Percentiles rank a stretch among this genome's conserved stretches.
These are phyloP conservation scores for Rubus idaeus DNA, from an alignment of 306 rosid genomes.

Conservation along the genomic window DNA sequence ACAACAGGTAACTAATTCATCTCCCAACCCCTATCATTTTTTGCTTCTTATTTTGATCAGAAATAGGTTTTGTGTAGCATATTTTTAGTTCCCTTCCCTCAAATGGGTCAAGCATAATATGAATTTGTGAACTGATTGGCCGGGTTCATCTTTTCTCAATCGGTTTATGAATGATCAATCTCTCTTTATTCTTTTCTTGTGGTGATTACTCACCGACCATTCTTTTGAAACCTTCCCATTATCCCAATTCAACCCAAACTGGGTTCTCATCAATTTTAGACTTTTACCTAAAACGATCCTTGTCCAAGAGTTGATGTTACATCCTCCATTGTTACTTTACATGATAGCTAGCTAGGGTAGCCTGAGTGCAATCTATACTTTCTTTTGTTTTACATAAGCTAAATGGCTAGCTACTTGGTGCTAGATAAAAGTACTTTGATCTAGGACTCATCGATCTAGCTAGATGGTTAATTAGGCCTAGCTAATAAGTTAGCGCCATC, in stretches of 20 bases:
- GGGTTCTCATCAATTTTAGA: background rate
- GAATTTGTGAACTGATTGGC: background rate
- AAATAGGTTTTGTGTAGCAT: background rate
- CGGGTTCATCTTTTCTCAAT: background rate
- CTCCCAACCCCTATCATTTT: too few relatives aligned
- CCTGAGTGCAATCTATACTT: background rate
- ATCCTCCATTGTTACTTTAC: background rate
- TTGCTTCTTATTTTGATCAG: background rate
- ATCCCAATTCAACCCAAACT: conserved; percentile 1
- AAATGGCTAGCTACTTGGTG: background rate
- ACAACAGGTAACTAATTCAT: background rate
- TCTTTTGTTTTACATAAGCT: background rate
- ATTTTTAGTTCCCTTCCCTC: background rate
- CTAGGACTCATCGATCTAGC: background rate
- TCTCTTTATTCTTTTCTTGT: background rate
- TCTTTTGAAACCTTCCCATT: background rate
- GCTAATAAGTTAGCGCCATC: background rate
- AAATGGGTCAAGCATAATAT: background rate
- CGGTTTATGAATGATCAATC: background rate
- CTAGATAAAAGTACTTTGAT: background rate
- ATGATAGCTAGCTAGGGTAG: background rate
- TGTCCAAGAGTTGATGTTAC: background rate
- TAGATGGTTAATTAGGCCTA: background rate
- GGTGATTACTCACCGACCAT: background rate
- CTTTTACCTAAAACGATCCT: background rate